Percentiles rank a stretch among this genome's conserved stretches.
Conservation (phyloP, 1,284 basidiomycete species). For the Xanthoconium separans region DNA sequence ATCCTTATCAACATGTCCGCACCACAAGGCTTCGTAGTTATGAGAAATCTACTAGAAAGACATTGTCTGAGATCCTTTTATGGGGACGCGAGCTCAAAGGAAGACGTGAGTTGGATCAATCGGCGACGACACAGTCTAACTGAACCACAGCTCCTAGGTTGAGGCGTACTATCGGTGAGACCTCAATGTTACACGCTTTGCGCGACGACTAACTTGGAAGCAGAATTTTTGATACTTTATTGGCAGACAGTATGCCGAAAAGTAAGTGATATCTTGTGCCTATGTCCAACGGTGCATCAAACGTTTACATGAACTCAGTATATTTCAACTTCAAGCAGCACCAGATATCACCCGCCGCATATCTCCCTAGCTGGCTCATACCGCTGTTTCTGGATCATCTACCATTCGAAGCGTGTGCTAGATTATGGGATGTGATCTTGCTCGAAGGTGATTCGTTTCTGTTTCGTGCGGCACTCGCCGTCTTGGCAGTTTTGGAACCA, state of each 20-base stretch:
- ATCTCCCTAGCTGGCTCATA: constrained; percentile 78
- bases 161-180: constrained; percentile 71
- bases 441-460: constrained; percentile 88
- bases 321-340: constrained; percentile 96
- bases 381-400: constrained; percentile 86
- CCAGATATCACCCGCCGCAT: constrained; percentile 76
- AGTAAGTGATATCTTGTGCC: constrained; percentile 46
- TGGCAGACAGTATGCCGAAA: constrained; percentile 94
- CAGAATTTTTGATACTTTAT: constrained; percentile 89
- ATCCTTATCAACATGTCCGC: constrained; percentile 84
- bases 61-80: constrained; percentile 88
- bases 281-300: constrained; percentile 1
- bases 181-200: not conserved
- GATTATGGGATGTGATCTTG: constrained; percentile 87
- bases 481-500: constrained; percentile 84
- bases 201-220: constrained; percentile 18
- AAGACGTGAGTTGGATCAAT: constrained; percentile 65
- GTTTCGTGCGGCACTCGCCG: constrained; percentile 79
- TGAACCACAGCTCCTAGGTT: constrained; percentile 48
- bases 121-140: constrained; percentile 22
- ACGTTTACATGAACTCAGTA: constrained; percentile 45
- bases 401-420: constrained; percentile 83
- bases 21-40: constrained; percentile 79
- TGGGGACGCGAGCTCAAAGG: constrained; percentile 63
- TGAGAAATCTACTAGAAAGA: constrained; percentile 87